Evolutionary conservation across 163 green algal genomes (phyloP).

Genomic region (Botryococcus braunii): DNA sequence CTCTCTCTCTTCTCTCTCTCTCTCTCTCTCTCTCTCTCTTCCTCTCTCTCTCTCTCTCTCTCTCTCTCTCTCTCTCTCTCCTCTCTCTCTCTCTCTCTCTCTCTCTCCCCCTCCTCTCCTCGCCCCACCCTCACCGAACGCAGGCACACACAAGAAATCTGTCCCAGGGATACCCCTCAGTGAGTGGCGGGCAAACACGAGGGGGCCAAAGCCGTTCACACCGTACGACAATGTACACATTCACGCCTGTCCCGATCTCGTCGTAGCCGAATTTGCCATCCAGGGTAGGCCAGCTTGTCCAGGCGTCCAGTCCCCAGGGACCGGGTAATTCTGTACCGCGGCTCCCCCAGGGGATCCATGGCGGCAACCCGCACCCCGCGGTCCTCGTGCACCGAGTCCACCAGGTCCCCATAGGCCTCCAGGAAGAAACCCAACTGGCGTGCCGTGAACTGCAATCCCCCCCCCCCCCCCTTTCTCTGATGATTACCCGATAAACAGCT

Average conservation of each 20-base stretch:
- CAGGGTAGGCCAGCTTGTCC: conserved; percentile 24
- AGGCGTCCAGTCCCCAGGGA: background rate
- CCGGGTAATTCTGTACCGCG: background rate
- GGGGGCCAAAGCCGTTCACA: conserved; percentile 1
- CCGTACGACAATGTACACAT: conserved; percentile 70
- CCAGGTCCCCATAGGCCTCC: background rate
- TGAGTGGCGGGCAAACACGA: background rate
- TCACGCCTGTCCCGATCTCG: conserved; percentile 42
- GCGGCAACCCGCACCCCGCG: conserved; percentile 12
- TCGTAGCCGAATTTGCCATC: conserved; percentile 16
- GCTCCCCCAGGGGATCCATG: conserved; percentile 48
- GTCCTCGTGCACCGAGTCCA: conserved; percentile 22
- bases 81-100: background rate
- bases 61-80: background rate
- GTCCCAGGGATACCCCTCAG: background rate
- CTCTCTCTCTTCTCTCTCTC: background rate
- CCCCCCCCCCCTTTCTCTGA: background rate
- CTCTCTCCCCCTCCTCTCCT: background rate
- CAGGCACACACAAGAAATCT: background rate
- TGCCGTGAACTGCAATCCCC: conserved; percentile 7
- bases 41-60: no score
- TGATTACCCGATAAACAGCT: background rate
- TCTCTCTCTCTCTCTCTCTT: no score
- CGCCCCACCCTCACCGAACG: background rate
- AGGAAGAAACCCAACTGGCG: conserved; percentile 10